phyloP scores from a whole-genome alignment of 148 eudicot genomes.

The Persicaria maculosa region DNA sequence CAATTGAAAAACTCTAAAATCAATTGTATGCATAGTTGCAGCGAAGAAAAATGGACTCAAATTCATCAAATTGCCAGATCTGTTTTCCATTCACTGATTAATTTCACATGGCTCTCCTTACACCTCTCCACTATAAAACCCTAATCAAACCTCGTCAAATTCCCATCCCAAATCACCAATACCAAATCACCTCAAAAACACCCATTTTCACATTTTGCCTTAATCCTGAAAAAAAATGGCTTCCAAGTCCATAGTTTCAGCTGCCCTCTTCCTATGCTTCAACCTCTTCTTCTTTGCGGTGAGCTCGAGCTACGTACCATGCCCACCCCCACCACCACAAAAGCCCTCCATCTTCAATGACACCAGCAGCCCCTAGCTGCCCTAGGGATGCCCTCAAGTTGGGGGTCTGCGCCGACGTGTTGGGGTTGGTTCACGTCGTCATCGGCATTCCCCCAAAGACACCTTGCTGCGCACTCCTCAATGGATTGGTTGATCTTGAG shows the following conservation, averaged over 20 bases:
- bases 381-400: neutral
- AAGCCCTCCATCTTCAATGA: neutral
- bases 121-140: neutral
- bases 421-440: neutral
- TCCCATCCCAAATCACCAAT: neutral
- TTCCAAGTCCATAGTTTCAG: neutral
- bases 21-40: neutral
- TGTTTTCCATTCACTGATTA: too few relatives aligned
- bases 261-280: neutral
- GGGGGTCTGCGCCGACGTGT: neutral
- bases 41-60: neutral
- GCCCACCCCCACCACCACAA: neutral
- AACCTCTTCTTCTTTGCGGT: slow-evolving; percentile 2
- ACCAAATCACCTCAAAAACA: neutral
- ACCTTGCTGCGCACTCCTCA: neutral
- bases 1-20: neutral
- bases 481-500: neutral
- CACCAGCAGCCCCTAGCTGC: neutral
- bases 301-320: neutral
- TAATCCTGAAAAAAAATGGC: neutral
- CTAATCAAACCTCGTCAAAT: neutral
- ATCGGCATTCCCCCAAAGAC: slow-evolving; percentile 5
- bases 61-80: too few relatives aligned
- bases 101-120: too few relatives aligned
- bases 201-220: neutral